These are phyloP conservation scores for Mallotus japonicus DNA, from an alignment of 441 rosid genomes.

Conservation along the genomic window DNA sequence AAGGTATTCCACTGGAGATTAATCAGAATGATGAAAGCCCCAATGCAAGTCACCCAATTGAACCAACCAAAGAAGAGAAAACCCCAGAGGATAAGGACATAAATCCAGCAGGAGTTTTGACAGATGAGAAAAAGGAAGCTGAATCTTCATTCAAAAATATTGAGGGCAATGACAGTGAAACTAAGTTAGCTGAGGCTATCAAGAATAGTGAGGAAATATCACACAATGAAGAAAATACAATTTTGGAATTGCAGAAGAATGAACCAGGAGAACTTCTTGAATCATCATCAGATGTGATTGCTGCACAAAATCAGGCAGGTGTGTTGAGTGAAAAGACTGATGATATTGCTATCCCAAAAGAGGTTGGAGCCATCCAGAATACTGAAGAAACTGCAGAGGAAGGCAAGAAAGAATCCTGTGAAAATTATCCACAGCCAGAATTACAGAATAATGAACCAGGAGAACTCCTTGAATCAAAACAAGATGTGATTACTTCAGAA, in stretches of 20 bases:
- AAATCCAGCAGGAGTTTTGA: conserved; percentile 7
- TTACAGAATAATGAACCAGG: conserved; percentile 8
- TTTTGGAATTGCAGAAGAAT: conserved; percentile 12
- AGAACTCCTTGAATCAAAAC: background rate
- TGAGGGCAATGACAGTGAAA: background rate
- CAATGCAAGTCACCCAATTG: background rate
- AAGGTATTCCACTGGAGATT: conserved; percentile 11
- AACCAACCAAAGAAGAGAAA: conserved; percentile 14
- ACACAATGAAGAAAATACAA: conserved; percentile 19
- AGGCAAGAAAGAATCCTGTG: background rate
- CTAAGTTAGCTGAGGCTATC: background rate
- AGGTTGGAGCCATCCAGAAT: conserved; percentile 10
- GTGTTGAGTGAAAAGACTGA: conserved; percentile 1
- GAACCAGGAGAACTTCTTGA: conserved; percentile 19
- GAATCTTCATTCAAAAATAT: background rate
- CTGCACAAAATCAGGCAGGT: conserved; percentile 10
- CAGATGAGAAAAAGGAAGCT: conserved; percentile 12
- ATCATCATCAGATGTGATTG: background rate
- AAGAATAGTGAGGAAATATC: conserved; percentile 14
- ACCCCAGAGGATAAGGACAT: background rate
- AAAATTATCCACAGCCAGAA: conserved; percentile 5
- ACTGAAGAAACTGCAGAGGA: background rate
- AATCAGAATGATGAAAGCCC: conserved; percentile 18
- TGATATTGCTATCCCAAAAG: conserved; percentile 1
- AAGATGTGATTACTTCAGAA: conserved; percentile 13